phyloP scores from a whole-genome alignment of 208 protist genomes.

The Naegleria gruberi region DNA sequence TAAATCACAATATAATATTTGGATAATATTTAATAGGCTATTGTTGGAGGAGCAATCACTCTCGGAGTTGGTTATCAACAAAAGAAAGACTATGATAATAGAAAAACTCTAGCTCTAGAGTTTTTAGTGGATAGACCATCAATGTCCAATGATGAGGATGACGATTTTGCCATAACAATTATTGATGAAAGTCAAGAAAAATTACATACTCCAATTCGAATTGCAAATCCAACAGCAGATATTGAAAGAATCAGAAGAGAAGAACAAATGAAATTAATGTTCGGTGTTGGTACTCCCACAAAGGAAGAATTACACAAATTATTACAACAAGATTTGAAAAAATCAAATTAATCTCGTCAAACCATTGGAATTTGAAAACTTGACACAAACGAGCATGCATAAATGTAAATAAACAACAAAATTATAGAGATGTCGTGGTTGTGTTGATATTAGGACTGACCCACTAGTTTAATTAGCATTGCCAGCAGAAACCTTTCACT shows the following conservation, averaged over 20 bases:
- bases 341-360: not conserved
- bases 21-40: not conserved
- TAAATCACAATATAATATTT: too few relatives aligned
- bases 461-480: not conserved
- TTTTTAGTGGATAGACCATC: not conserved
- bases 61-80: slow-evolving; percentile 1
- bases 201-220: too few relatives aligned
- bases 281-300: not conserved
- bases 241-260: not conserved
- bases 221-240: too few relatives aligned
- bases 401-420: not conserved
- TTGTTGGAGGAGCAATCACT: not conserved
- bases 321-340: not conserved
- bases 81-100: not conserved
- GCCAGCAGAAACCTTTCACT: not conserved
- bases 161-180: not conserved
- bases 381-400: too few relatives aligned
- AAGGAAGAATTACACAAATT: not conserved
- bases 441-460: not conserved
- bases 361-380: not conserved
- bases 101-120: not conserved
- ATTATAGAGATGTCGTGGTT: not conserved
- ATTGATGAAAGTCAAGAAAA: not conserved
- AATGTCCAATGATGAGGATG: not conserved
- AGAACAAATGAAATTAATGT: not conserved